These are phyloP conservation scores for Osmanthus fragrans DNA, from an alignment of 257 asterid species.

Conservation along the genomic window DNA sequence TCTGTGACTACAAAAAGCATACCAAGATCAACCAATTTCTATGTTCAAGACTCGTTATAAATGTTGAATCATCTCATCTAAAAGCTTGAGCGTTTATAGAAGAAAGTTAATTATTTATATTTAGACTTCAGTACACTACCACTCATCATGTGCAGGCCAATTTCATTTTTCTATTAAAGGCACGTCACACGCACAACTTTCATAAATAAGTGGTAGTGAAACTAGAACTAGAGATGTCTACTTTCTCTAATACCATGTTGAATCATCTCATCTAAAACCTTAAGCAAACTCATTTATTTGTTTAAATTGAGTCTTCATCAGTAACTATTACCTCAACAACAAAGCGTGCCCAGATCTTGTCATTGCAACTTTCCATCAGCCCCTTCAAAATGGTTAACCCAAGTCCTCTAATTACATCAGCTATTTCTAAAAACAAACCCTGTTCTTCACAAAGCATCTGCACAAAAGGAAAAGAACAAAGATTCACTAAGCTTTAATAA, in stretches of 20 bases:
- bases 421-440: conserved; percentile 85
- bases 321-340: conserved; percentile 68
- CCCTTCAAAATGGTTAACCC: conserved; percentile 91
- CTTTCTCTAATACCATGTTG: background rate
- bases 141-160: background rate
- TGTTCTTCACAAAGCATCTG: conserved; percentile 94
- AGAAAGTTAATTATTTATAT: too few species aligned
- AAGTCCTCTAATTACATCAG: conserved; percentile 85
- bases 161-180: background rate
- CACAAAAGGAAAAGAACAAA: background rate
- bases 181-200: background rate
- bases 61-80: background rate
- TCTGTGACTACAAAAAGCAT: background rate
- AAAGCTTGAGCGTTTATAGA: background rate
- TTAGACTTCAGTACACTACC: background rate
- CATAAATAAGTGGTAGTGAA: background rate
- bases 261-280: background rate
- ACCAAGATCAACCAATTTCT: background rate
- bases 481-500: conserved; percentile 4
- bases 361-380: conserved; percentile 75
- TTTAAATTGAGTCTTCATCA: too few species aligned
- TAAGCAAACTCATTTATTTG: background rate
- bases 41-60: background rate
- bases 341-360: conserved; percentile 90
- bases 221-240: background rate